These are phyloP conservation scores for Lecanosticta acicola DNA, from an alignment of 2,329 filamentous ascomycete species.

Conservation along the genomic window DNA sequence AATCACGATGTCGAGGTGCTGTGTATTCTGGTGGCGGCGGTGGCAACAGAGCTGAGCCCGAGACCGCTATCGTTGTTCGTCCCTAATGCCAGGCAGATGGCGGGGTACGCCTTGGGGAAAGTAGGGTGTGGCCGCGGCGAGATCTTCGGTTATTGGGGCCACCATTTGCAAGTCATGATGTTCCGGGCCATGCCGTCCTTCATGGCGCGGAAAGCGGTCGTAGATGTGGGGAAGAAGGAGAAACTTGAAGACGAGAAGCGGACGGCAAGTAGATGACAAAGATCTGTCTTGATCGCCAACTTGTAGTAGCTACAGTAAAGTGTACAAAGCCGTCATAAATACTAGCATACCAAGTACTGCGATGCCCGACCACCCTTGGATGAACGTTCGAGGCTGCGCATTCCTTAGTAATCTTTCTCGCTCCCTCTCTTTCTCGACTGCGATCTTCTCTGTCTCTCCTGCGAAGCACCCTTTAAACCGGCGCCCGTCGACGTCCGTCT, in stretches of 20 bases:
- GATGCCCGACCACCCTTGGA: no score
- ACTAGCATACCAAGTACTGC: no score
- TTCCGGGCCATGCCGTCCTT: slow-evolving; percentile 17
- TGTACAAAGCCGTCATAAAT: no score
- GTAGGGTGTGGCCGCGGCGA: slow-evolving; percentile 21
- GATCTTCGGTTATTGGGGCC: slow-evolving; percentile 25
- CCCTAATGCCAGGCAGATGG: slow-evolving; percentile 18
- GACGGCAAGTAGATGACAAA: background rate
- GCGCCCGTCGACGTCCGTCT: slow-evolving; percentile 1
- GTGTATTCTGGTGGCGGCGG: slow-evolving; percentile 13
- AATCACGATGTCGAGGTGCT: slow-evolving; percentile 36
- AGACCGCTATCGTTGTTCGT: slow-evolving; percentile 12
- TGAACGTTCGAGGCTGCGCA: no score
- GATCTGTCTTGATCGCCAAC: background rate
- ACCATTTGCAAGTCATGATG: slow-evolving; percentile 21
- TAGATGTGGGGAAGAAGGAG: slow-evolving; percentile 10
- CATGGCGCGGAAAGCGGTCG: slow-evolving; percentile 8
- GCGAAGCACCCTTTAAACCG: background rate
- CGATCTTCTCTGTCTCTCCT: background rate
- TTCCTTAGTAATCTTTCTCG: background rate
- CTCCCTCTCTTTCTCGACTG: background rate
- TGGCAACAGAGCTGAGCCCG: slow-evolving; percentile 16
- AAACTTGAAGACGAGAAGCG: slow-evolving; percentile 11
- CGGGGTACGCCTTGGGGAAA: slow-evolving; percentile 15
- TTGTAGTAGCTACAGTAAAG: no score